A percentile compares a stretch with the other conserved stretches of the same genome.
phyloP scores from a whole-genome alignment of 2,329 filamentous ascomycete genomes.

The Sporothrix pseudoabietina region DNA sequence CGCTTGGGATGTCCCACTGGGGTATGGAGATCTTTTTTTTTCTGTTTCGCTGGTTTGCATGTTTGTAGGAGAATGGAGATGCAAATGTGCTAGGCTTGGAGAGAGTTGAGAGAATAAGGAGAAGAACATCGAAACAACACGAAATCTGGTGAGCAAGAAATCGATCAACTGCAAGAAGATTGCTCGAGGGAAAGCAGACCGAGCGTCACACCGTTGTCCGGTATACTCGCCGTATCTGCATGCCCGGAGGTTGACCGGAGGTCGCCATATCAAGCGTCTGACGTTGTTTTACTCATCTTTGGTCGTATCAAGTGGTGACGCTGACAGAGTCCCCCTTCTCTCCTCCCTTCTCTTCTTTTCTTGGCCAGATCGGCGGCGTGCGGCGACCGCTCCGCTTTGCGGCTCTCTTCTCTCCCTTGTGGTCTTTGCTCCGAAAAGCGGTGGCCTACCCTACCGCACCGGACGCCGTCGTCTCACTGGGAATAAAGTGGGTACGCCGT shows the following conservation, averaged over 20 bases:
- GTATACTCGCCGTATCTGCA: not conserved
- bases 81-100: no score
- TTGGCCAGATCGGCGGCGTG: not conserved
- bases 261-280: not conserved
- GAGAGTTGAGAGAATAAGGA: not conserved
- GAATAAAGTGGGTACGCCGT: not conserved
- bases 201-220: not conserved
- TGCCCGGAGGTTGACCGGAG: not conserved
- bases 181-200: not conserved
- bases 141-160: not conserved
- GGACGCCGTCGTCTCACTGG: not conserved
- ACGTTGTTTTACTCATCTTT: not conserved
- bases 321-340: not conserved
- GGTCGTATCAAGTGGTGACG: not conserved
- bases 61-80: not conserved
- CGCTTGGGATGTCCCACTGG: not conserved
- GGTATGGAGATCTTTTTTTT: not conserved
- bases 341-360: not conserved
- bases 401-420: not conserved
- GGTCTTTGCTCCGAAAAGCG: slow-evolving; percentile 17
- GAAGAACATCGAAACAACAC: not conserved
- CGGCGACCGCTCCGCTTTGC: not conserved
- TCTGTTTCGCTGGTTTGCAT: not conserved
- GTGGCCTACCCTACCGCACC: not conserved
- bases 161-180: not conserved